Evolutionary conservation across 257 asterid genomes (phyloP), one percentile per base, ranked within the genome.

Genomic region (Salvia rosmarinus): DNA sequence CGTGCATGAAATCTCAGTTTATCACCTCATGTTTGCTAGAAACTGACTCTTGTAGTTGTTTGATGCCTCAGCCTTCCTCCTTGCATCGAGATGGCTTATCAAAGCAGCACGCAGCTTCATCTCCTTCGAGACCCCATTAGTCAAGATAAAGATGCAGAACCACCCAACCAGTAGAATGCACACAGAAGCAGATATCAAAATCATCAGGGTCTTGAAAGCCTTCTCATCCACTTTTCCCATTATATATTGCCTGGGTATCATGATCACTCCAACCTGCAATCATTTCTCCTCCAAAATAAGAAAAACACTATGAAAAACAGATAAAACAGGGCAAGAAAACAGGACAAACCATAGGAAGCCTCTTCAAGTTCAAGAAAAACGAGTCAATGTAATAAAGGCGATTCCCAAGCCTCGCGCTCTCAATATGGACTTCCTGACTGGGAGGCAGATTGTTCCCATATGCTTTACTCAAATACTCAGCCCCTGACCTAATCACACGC

Each of bases 61-160:
- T 12, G 97, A 92, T 66, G 95, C 97, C 82, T 92, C 98, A 8
- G 98, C 98, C 67, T 83, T 92, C 76, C 98, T 83, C 75, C 98
- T 84, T 25, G 98, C 98, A 73, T 92, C 95, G 5, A 92, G 83
- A 57, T 92, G 96, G 37, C 90, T 82, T 68, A 92, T 92, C 55
- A 90, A 83, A 10, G 82, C 90, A 30, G 97, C 98, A 77, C 98
- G 77, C 32, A 92, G 82, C 20, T 90, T 88, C 98, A 92, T 92
- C 82, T 92, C 98, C 73, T 90, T 92, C 3, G 98, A 92, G 5
- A 92, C 98, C 14, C 98, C 98, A 37, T 85, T 88, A 30, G 98
- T 92, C 77, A 92, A 64, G 43, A 92, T 72, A 67, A 90, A 90
- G 84, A 92, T 90, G 87, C 87, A 92, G 52, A 92, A 64, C 66